Base-by-base conservation (phyloP, 768 basidiomycete species). In the Pisolithus albus region DNA sequence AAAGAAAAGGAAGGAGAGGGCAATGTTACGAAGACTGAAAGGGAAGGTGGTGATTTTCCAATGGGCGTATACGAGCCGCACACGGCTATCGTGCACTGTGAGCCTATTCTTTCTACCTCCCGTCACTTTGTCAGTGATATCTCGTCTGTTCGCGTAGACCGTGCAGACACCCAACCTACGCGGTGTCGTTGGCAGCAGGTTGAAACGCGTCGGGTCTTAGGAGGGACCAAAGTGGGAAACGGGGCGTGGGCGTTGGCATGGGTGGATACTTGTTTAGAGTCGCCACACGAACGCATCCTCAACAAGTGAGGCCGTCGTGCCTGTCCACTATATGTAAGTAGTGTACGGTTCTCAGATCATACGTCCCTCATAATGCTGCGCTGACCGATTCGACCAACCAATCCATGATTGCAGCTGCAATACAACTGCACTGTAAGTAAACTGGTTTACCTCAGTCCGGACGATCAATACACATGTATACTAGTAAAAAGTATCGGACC, bases 41-140 rank as follows among this genome's bases (percentile, higher is more conserved):
- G 62, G 57, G 46, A 56, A 56, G 42, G 57, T 52, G 48, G 74
- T 71, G 24, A 56, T 5, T 71, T 77, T 42, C 83, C 84, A 1
- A 58, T 82, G 39, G 91, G 89, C 1, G 73, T 84, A 19, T 94
- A 92, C 59, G 92, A 95, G 58, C 83, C 90, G 7, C 91, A 95
- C 62, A 77, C 84, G 0, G 83, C 84, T 37, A 64, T 84, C 30
- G 77, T 91, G 6, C 79, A 85, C 59, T 88, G 90, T 91, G 62
- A 61, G 84, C 73, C 49, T 43, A 42, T 13, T 37, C 44, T 53
- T 10, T 32, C 23, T 37, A 23, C 40, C 28, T 37, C 45, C 19
- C 30, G 7, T 36, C 50, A 36, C 53, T 21, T 52, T 30, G 40
- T 53, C 10, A 34, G 13, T 53, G 18, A 18, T 32, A 30, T 55